phyloP scores from a whole-genome alignment of 116 monocot genomes.

The Dioscorea cayenensis region DNA sequence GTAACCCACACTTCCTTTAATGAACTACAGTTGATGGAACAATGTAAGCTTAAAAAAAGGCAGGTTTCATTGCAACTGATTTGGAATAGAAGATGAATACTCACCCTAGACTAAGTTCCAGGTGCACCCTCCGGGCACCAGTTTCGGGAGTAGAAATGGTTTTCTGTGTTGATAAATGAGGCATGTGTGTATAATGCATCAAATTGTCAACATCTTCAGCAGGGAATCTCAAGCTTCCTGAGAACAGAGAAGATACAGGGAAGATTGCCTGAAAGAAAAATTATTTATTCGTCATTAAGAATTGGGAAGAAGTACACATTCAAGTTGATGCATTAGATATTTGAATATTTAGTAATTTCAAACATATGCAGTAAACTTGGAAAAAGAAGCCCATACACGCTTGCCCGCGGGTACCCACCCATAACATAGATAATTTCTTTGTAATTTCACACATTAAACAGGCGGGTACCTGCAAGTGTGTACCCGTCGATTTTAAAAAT shows the following conservation, averaged over 20 bases:
- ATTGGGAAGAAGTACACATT: background rate
- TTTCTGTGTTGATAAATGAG: slow-evolving; percentile 36
- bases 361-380: too few species aligned
- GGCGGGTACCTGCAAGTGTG: too few species aligned
- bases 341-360: background rate
- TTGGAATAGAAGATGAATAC: background rate
- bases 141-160: slow-evolving; percentile 10
- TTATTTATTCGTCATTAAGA: background rate
- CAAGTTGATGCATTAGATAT: background rate
- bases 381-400: too few species aligned
- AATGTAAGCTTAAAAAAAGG: background rate
- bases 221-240: slow-evolving; percentile 74
- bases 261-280: slow-evolving; percentile 55
- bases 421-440: too few species aligned
- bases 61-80: background rate
- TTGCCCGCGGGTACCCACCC: too few species aligned
- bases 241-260: slow-evolving; percentile 75
- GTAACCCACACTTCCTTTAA: slow-evolving; percentile 73
- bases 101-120: slow-evolving; percentile 79
- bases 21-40: slow-evolving; percentile 35
- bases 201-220: slow-evolving; percentile 41
- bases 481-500: too few species aligned
- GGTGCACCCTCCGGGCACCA: slow-evolving; percentile 50
- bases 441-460: too few species aligned
- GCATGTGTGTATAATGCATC: slow-evolving; percentile 47